Percentiles rank a stretch among this genome's conserved stretches.
Evolutionary conservation across 192 early-diverging fungal species (phyloP).

Genomic region (Oehlia diaphana): DNA sequence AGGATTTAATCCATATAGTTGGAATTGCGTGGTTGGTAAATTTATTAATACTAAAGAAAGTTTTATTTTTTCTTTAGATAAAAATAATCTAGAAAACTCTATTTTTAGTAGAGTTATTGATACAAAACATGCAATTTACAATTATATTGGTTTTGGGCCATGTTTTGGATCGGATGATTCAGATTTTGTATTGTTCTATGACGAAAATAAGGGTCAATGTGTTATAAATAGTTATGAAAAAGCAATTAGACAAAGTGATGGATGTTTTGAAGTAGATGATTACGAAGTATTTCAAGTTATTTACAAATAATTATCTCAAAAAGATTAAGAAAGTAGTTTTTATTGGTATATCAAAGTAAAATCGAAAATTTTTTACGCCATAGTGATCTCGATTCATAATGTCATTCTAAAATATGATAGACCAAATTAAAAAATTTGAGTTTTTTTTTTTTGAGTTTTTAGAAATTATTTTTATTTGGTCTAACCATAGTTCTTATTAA

Average conservation of each 20-base stretch:
- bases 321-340: too few relatives aligned
- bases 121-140: not conserved
- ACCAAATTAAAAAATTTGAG: too few relatives aligned
- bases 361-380: too few relatives aligned
- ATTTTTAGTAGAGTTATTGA: not conserved
- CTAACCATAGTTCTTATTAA: too few relatives aligned
- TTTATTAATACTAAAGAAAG: not conserved
- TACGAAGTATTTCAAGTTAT: not conserved
- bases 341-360: too few relatives aligned
- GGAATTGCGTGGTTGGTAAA: not conserved
- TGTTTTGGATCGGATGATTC: not conserved
- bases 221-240: not conserved
- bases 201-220: not conserved
- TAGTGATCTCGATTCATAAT: too few relatives aligned
- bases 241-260: not conserved
- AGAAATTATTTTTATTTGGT: too few relatives aligned
- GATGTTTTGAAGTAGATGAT: not conserved
- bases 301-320: too few relatives aligned
- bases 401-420: too few relatives aligned
- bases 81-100: not conserved
- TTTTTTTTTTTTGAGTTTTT: too few relatives aligned
- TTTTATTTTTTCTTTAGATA: not conserved
- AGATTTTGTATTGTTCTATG: not conserved
- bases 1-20: conserved; percentile 31
- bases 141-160: not conserved